Base-by-base conservation (phyloP, 805 yeast species). In the Clavispora vitiphila region DNA sequence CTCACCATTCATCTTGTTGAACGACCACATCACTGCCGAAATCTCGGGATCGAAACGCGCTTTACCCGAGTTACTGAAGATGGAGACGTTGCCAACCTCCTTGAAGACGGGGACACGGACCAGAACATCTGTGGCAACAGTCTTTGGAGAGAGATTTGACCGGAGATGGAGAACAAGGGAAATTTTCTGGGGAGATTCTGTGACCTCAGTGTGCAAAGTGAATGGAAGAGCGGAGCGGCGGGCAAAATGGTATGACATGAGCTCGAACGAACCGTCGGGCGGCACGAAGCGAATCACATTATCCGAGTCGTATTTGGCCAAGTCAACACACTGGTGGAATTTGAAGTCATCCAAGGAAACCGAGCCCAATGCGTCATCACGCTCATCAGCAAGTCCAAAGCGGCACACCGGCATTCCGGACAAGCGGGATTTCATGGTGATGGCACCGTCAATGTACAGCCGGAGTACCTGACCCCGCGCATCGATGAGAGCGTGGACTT, bases 191-290 rank as follows among this genome's bases (percentile, higher is more conserved):
- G 80, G 81, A 8, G 64, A 53, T 39, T 54, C 71, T 35, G 54
- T 70, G 3, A 81, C 71, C 23, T 70, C 67, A 2, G 91, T 84
- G 5, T 73, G 65, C 12, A 88, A 72, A 38, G 70, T 69, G 61
- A 88, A 85, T 4, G 97, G 97, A 23, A 86, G 57, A 38, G 76
- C 77, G 44, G 85, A 65, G 48, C 80, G 78, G 54, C 55, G 66
- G 12, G 53, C 44, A 31, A 69, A 57, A 36, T 62, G 66, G 62
- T 88, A 89, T 26, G 78, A 71, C 90, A 89, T 81, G 45, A 89
- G 72, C 60, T 87, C 91, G 57, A 87, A 86, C 39, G 80, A 78
- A 0, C 95, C 95, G 62, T 88, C 96, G 1, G 96, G 96, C 2
- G 96, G 96, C 10, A 81, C 69, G 49, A 89, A 88, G 35, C 74